A percentile compares a stretch with the other conserved stretches of the same genome.
These are phyloP conservation scores for Fusarium coicis DNA, from an alignment of 2,329 filamentous ascomycete species.

Conservation along the genomic window DNA sequence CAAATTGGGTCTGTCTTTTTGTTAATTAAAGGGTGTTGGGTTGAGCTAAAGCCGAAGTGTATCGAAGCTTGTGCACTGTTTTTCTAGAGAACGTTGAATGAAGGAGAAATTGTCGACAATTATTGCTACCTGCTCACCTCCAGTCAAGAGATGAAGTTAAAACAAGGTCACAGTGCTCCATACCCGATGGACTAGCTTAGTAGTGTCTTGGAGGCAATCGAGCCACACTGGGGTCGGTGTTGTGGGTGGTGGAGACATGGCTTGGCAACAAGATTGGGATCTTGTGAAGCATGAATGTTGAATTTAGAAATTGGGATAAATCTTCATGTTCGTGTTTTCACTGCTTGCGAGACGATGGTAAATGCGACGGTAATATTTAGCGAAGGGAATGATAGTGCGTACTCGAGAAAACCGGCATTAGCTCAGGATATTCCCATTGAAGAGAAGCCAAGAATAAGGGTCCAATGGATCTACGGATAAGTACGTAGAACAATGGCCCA, in stretches of 20 bases:
- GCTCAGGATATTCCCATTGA: neutral
- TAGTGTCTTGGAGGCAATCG: constrained; percentile 5
- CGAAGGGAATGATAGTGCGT: neutral
- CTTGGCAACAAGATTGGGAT: constrained; percentile 5
- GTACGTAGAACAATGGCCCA: constrained; percentile 6
- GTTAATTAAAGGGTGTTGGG: neutral
- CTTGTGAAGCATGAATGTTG: neutral
- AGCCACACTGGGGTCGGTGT: constrained; percentile 8
- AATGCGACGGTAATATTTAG: neutral
- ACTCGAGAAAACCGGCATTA: neutral
- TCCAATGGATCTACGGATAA: neutral
- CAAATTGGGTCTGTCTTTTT: constrained; percentile 10
- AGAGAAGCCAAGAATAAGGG: constrained; percentile 26
- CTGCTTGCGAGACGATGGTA: neutral
- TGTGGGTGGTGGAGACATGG: constrained; percentile 3
- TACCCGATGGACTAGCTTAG: neutral
- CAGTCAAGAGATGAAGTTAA: constrained; percentile 18
- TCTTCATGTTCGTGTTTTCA: neutral
- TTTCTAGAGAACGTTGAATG: constrained; percentile 7
- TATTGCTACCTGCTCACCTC: neutral
- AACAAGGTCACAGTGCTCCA: constrained; percentile 20
- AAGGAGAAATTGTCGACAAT: neutral
- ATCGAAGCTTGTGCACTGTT: neutral
- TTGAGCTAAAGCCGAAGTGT: neutral
- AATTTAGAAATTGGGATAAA: neutral